phyloP scores from a whole-genome alignment of 495 filamentous ascomycete species.

The Lepraria neglecta region DNA sequence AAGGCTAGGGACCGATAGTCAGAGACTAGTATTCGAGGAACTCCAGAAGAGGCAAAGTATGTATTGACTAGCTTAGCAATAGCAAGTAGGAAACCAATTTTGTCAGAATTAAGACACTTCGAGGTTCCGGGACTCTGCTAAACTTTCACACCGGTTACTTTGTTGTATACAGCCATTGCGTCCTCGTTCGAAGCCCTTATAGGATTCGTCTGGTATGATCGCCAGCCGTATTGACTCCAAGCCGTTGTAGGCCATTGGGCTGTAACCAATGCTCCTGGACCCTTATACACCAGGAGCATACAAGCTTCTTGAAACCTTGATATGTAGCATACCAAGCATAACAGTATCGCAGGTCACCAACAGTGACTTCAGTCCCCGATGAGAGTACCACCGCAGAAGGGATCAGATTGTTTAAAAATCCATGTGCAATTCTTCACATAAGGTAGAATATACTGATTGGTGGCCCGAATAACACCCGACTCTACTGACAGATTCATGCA shows the following conservation, averaged over 20 bases:
- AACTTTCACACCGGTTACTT: background rate
- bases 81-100: background rate
- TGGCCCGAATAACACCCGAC: background rate
- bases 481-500: conserved; percentile 1
- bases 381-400: background rate
- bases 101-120: background rate
- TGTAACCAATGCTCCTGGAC: background rate
- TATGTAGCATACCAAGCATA: background rate
- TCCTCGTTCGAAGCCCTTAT: background rate
- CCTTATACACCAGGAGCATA: background rate
- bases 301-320: background rate
- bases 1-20: background rate
- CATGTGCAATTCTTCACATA: background rate
- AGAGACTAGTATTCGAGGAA: background rate
- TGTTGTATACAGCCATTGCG: background rate
- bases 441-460: background rate
- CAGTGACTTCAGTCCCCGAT: background rate
- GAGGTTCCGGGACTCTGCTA: background rate
- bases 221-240: background rate
- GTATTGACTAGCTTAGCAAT: background rate
- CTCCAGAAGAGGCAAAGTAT: background rate
- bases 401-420: background rate
- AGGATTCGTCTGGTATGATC: background rate
- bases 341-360: background rate
- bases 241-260: background rate